phyloP scores from a whole-genome alignment of 2,329 filamentous ascomycete species.

The Saccharata proteae region DNA sequence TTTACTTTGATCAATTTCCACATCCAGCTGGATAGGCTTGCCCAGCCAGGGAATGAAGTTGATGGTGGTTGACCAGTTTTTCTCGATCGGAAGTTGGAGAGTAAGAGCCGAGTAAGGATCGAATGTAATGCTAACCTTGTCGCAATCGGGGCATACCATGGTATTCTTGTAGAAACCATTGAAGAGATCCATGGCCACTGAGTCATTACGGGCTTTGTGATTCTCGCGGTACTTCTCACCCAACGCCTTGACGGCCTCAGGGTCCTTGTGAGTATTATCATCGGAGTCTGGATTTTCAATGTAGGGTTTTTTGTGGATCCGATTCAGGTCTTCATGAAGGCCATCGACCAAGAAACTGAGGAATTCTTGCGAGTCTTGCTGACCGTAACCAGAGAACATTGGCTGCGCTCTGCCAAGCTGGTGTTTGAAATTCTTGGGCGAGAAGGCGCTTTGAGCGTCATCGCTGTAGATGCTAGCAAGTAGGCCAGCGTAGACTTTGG shows the following conservation, averaged over 20 bases:
- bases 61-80: constrained; percentile 63
- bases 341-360: constrained; percentile 89
- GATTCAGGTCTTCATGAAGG: constrained; percentile 87
- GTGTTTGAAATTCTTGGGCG: constrained; percentile 70
- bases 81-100: constrained; percentile 77
- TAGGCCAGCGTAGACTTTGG: constrained; percentile 68
- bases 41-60: constrained; percentile 68
- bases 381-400: constrained; percentile 84
- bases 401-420: constrained; percentile 70
- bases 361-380: constrained; percentile 97
- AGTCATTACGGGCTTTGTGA: constrained; percentile 85
- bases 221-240: constrained; percentile 85
- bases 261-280: constrained; percentile 84
- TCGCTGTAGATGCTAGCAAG: constrained; percentile 69
- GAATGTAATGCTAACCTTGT: constrained; percentile 96
- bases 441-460: constrained; percentile 52
- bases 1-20: constrained; percentile 70
- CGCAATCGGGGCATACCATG: constrained; percentile 77
- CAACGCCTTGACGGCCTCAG: constrained; percentile 67
- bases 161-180: constrained; percentile 98
- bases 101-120: constrained; percentile 95
- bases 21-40: constrained; percentile 55
- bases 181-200: constrained; percentile 88
- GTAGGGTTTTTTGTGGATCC: constrained; percentile 90
- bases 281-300: constrained; percentile 96